Evolutionary conservation across 2,329 filamentous ascomycete species (phyloP).

Genomic region (Coleophoma eucalyptorum): DNA sequence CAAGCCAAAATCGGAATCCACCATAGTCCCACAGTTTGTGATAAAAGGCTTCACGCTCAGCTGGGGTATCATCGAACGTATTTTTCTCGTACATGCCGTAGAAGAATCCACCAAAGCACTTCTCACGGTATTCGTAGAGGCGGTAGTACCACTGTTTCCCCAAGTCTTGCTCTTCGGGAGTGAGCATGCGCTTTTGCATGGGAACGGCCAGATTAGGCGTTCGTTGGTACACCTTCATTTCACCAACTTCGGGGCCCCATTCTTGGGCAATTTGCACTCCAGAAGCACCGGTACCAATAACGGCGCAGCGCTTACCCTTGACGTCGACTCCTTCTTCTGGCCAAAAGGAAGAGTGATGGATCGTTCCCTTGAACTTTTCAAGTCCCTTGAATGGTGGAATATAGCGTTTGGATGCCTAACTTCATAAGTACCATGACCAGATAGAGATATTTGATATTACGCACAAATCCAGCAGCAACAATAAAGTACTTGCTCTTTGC

Average conservation of each 20-base stretch:
- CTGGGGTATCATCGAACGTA: conserved; percentile 36
- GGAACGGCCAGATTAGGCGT: conserved; percentile 54
- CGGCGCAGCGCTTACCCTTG: conserved; percentile 41
- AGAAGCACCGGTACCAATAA: conserved; percentile 52
- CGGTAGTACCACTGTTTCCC: conserved; percentile 36
- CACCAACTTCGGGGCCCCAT: conserved; percentile 46
- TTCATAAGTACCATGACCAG: too few relatives aligned
- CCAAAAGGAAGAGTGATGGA: conserved; percentile 52
- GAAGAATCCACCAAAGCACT: conserved; percentile 47
- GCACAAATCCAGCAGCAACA: conserved; percentile 32
- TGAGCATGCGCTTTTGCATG: conserved; percentile 20
- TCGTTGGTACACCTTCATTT: conserved; percentile 59
- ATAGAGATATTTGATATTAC: too few relatives aligned
- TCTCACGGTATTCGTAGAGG: conserved; percentile 34
- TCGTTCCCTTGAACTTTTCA: conserved; percentile 46
- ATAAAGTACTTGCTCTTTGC: conserved; percentile 12
- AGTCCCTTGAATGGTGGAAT: conserved; percentile 51
- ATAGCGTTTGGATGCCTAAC: conserved; percentile 49
- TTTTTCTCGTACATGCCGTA: conserved; percentile 34
- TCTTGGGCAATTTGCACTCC: conserved; percentile 57
- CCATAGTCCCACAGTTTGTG: conserved; percentile 41
- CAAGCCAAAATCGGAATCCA: conserved; percentile 42
- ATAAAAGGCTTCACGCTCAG: conserved; percentile 39
- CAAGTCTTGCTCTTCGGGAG: conserved; percentile 3
- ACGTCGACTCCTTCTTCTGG: conserved; percentile 50